Evolutionary conservation across 352 stramenopile genomes (phyloP), one percentile per base, ranked within the genome.

Genomic region (Discostella stelligera): DNA sequence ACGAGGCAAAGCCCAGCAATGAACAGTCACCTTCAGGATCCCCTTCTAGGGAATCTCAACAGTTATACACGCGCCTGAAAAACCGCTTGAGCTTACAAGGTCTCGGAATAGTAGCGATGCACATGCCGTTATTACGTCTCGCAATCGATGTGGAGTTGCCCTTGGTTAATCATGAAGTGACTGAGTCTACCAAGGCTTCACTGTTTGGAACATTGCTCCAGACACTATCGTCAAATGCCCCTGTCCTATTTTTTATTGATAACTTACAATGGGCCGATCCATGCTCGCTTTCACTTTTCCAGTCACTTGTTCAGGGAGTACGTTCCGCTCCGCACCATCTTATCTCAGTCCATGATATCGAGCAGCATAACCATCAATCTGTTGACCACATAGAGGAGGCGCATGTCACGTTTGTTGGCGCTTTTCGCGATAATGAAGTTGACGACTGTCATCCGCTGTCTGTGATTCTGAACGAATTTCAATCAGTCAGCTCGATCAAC

Each of bases 351-450:
- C 1, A 60, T 60, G 23, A 16, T n/a, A 41, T 27, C 32, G 32
- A 1, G 18, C 52, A 39, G 20, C 7, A 32, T 60, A 44, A 27
- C 30, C 20, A 39, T 41, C 2, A 65, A 25, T 14, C 37, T 44
- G 6, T 46, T 3, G n/a, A 6, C 14, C n/a, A 1, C 25, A 0
- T 66, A 18, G 13, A 62, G 9, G 59, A 77, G 53, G 13, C 41
- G 9, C 23, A 68, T 14, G 14, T 72, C 1, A 49, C 71, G 61
- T 72, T 78, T 58, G 67, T 78, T 21, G 70, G 61, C 25, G 60
- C 61, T 4, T 78, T 67, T 23, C 25, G 70, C 8, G 70, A 78
- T 52, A 67, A 78, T 63, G 70, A 78, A 68, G 70, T 72, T 1
- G 46, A 78, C 39, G 70, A 63, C 18, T 49, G 41, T 59, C 61